Base-by-base conservation (phyloP, 2,329 filamentous ascomycete species). In the Exophiala sp. region DNA sequence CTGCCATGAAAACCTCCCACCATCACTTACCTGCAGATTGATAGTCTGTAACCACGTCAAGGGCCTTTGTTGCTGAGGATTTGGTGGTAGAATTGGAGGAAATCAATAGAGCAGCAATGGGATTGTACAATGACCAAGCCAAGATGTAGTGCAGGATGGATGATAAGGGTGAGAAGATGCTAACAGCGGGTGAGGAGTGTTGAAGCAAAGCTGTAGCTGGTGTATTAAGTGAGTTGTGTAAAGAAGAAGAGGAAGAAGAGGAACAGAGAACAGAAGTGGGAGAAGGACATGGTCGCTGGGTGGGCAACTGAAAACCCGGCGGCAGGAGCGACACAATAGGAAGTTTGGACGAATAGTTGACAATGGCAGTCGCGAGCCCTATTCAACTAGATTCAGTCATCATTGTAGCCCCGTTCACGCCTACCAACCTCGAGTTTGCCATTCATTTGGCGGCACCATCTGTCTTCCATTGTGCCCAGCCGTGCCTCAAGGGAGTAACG, bases 111-210 rank as follows among this genome's bases (percentile, higher is more conserved):
- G 57, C 49, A 57, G 58, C 53, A 56, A 60, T 57, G 46, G 55
- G 60, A 52, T 48, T 55, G 54, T 55, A 62, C 60, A 62, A 63
- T 63, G 61, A 62, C 59, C 59, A 59, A 59, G 52, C 62, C 62
- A 62, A 64, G 59, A 64, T 63, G 62, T 46, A 56, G 53, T 53
- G 57, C 53, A 54, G 62, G 58, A 62, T 60, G 59, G 57, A 57
- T 60, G 60, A 60, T 58, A 60, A 63, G 53, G 52, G 48, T 49
- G 54, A 57, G 55, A 49, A 55, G 60, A 40, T 40, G 60, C 60
- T 61, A 61, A 62, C 60, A 58, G 58, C 58, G 40, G 57, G 43
- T 58, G 56, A 24, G n/a, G 18, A 12, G 48, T 42, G 56, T 40
- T 46, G 50, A 57, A 59, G 59, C 59, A 61, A 61, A 59, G 59